phyloP scores from a whole-genome alignment of 2,329 filamentous ascomycete genomes.

The Pseudogymnoascus sp. region DNA sequence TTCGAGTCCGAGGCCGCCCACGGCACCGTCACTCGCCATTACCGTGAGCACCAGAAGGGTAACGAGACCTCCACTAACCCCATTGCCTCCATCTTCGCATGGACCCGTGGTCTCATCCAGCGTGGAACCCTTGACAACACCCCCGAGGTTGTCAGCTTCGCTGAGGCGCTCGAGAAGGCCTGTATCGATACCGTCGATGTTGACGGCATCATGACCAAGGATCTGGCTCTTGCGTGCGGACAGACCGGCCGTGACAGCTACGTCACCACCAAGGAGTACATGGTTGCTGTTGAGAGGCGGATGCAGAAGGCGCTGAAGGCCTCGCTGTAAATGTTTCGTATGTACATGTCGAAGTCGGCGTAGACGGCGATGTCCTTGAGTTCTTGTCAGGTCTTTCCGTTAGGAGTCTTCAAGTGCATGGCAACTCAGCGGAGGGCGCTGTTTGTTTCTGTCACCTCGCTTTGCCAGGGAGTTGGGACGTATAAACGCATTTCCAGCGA shows the following conservation, averaged over 20 bases:
- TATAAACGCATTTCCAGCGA: not conserved
- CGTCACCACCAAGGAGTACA: slow-evolving; percentile 86
- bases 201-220: slow-evolving; percentile 98
- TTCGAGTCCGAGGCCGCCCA: slow-evolving; percentile 97
- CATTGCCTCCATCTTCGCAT: slow-evolving; percentile 97
- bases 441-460: not conserved
- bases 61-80: slow-evolving; percentile 96
- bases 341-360: not conserved
- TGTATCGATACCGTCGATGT: slow-evolving; percentile 90
- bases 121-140: slow-evolving; percentile 87
- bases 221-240: slow-evolving; percentile 88
- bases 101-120: slow-evolving; percentile 90
- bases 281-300: slow-evolving; percentile 84
- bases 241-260: slow-evolving; percentile 77
- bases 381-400: slow-evolving; percentile 4
- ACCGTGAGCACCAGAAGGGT: slow-evolving; percentile 98
- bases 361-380: slow-evolving; percentile 1
- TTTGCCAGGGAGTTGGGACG: not conserved
- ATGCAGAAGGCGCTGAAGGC: slow-evolving; percentile 73
- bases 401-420: not conserved
- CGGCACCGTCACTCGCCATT: slow-evolving; percentile 96
- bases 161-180: slow-evolving; percentile 83
- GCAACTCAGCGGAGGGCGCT: not conserved
- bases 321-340: slow-evolving; percentile 49
- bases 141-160: slow-evolving; percentile 86